Percentiles rank a stretch among this genome's conserved stretches.
phyloP scores from a whole-genome alignment of 2,329 filamentous ascomycete genomes.

The Ophiocordyceps sinensis region DNA sequence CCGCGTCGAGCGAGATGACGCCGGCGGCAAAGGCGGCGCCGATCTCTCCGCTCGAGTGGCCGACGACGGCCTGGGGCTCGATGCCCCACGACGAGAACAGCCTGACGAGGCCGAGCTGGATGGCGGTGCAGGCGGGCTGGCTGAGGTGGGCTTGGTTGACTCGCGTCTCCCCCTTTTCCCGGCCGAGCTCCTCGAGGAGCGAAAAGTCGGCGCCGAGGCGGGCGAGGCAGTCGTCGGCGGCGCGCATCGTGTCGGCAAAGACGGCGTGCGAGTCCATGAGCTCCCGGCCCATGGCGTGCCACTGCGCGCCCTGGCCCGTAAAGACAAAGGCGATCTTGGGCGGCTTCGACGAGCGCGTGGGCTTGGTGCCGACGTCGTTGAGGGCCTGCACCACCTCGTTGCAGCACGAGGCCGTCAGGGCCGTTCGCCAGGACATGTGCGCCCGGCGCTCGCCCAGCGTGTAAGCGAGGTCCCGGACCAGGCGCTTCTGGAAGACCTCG shows the following conservation, averaged over 20 bases:
- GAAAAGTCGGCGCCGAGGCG: constrained; percentile 21
- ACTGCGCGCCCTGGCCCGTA: constrained; percentile 26
- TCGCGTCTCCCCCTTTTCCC: constrained; percentile 16
- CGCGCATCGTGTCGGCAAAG: constrained; percentile 17
- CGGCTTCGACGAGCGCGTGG: constrained; percentile 5
- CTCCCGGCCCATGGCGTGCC: constrained; percentile 22
- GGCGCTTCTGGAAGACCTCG: constrained; percentile 24
- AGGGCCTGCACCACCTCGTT: constrained; percentile 29
- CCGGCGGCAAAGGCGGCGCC: constrained; percentile 30
- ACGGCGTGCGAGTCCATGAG: constrained; percentile 19
- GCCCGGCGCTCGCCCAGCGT: constrained; percentile 31
- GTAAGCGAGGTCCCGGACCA: constrained; percentile 32
- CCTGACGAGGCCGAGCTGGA: constrained; percentile 31
- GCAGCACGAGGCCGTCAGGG: constrained; percentile 26
- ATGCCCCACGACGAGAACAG: constrained; percentile 29
- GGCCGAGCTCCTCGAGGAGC: constrained; percentile 21
- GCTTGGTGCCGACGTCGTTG: constrained; percentile 15
- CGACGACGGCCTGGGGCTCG: constrained; percentile 22
- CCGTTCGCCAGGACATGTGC: constrained; percentile 26
- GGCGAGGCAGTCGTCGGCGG: constrained; percentile 17
- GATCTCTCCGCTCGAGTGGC: constrained; percentile 35
- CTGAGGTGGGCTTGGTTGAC: constrained; percentile 25
- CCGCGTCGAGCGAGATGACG: constrained; percentile 26
- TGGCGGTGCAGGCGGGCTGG: constrained; percentile 28
- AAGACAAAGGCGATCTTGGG: constrained; percentile 18